Conservation (phyloP, 2,329 filamentous ascomycete genomes). For the Cytospora piceae region DNA sequence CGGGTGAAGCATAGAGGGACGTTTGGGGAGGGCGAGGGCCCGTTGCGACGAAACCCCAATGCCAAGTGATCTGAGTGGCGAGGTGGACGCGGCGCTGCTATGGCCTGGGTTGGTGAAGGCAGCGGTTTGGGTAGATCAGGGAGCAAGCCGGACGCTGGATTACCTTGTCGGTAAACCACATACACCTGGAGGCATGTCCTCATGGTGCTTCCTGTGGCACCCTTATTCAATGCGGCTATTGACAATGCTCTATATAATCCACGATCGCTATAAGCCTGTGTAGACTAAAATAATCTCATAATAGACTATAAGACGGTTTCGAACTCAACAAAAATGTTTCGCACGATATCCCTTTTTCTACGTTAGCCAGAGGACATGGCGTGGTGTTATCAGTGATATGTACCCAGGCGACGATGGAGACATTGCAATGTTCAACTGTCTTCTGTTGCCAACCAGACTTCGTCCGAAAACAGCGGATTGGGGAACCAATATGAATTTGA, state of each 20-base stretch:
- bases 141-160: background rate
- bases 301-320: background rate
- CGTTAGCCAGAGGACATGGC: background rate
- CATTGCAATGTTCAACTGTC: background rate
- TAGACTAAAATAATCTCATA: background rate
- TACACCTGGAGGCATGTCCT: background rate
- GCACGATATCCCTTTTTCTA: too few species aligned
- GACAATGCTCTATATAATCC: background rate
- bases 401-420: background rate
- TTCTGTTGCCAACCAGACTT: background rate
- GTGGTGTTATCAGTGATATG: background rate
- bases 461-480: background rate
- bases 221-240: background rate
- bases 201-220: background rate
- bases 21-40: constrained; percentile 33
- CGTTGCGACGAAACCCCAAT: constrained; percentile 50
- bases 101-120: background rate
- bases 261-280: background rate
- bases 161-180: background rate
- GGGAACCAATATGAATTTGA: background rate
- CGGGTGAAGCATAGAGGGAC: constrained; percentile 17
- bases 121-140: background rate
- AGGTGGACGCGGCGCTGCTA: constrained; percentile 58
- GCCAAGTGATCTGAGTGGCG: constrained; percentile 59
- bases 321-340: too few species aligned